A percentile compares a stretch with the other conserved stretches of the same genome.
phyloP scores from a whole-genome alignment of 495 filamentous ascomycete genomes.

The Peziza echinospora region DNA sequence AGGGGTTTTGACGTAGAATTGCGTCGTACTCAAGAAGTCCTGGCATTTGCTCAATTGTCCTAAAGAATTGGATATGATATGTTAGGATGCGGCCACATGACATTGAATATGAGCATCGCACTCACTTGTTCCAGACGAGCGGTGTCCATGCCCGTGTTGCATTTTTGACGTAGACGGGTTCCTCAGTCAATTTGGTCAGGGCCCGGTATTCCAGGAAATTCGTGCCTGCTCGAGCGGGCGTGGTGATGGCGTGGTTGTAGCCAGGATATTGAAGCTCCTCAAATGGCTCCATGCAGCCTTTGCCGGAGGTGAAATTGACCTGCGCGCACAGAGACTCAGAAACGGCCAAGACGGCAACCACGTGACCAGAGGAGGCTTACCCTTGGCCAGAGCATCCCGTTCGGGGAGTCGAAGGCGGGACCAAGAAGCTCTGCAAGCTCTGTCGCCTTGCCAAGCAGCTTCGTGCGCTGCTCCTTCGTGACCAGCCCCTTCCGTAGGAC shows the following conservation, averaged over 20 bases:
- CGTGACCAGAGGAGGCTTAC: background rate
- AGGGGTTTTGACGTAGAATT: conserved; percentile 5
- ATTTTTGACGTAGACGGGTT: conserved; percentile 13
- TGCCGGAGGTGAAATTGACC: conserved; percentile 12
- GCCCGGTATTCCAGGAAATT: conserved; percentile 18
- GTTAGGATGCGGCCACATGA: too few species aligned
- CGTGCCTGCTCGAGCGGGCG: conserved; percentile 16
- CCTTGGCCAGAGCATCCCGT: conserved; percentile 19
- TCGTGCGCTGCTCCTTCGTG: conserved; percentile 7
- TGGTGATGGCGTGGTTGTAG: conserved; percentile 15
- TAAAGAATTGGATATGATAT: too few species aligned
- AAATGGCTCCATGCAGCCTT: conserved; percentile 13
- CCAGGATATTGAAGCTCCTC: conserved; percentile 12
- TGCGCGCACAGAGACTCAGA: background rate
- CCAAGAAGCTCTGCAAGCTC: conserved; percentile 14
- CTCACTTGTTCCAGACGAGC: conserved; percentile 18
- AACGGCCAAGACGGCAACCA: background rate
- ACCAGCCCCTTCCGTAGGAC: conserved; percentile 5
- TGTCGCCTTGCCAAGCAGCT: conserved; percentile 11
- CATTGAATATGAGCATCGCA: too few species aligned
- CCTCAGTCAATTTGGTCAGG: conserved; percentile 16
- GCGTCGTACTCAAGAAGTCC: conserved; percentile 14
- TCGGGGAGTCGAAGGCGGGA: conserved; percentile 18
- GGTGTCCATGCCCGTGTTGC: conserved; percentile 18
- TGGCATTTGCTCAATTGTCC: conserved; percentile 20